phyloP scores from a whole-genome alignment of 768 basidiomycete species.

The Hebeloma cylindrosporum region DNA sequence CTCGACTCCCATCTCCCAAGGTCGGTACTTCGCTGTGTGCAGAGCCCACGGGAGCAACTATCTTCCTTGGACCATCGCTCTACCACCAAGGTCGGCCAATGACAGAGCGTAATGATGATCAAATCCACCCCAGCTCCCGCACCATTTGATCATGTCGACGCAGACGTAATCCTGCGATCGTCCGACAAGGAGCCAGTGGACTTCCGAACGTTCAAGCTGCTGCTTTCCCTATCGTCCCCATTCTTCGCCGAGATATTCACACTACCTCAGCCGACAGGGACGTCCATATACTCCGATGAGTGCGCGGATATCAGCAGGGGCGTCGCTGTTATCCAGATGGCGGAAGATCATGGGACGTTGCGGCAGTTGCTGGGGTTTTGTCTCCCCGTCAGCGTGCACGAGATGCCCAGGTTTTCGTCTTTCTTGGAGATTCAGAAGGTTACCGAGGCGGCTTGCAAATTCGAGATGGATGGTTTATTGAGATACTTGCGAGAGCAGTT shows the following conservation, averaged over 20 bases:
- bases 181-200: constrained; percentile 46
- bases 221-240: constrained; percentile 56
- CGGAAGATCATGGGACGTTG: constrained; percentile 45
- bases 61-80: background rate
- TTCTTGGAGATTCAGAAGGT: constrained; percentile 42
- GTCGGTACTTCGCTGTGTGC: no score
- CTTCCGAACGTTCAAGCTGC: constrained; percentile 54
- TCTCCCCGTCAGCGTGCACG: constrained; percentile 44
- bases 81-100: background rate
- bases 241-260: constrained; percentile 59
- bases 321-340: constrained; percentile 45
- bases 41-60: no score
- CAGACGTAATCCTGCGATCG: constrained; percentile 56
- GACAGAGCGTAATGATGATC: constrained; percentile 11
- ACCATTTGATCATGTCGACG: constrained; percentile 50
- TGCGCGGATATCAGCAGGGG: constrained; percentile 28
- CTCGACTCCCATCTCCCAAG: no score
- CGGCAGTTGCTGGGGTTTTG: constrained; percentile 45
- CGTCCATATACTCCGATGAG: constrained; percentile 24
- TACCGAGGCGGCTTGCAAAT: constrained; percentile 48
- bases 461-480: constrained; percentile 48
- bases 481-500: constrained; percentile 31
- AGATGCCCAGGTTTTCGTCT: constrained; percentile 31
- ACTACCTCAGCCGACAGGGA: constrained; percentile 42
- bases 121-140: constrained; percentile 17